Base-by-base conservation (phyloP, 345 rosid genomes). In the Gossypium bickii region DNA sequence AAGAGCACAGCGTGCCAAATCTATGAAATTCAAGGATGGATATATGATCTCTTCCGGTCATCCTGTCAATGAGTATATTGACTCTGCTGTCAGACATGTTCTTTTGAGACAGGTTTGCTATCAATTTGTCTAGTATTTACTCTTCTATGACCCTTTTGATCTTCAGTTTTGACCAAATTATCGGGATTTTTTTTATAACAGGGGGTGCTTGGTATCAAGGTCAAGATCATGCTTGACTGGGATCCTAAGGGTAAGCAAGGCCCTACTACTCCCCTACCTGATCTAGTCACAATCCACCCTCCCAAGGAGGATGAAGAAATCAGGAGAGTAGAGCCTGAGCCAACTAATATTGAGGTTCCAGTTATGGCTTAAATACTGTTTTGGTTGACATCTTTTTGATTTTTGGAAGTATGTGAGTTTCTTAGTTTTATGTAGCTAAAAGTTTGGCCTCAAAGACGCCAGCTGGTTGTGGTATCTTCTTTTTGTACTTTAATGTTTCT, bases 21-120 rank as follows among this genome's bases (percentile, higher is more conserved):
- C 96, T 4, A 92, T 94, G 98, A 94, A 92, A 76, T 94, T 94
- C 78, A 92, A 90, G 86, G 98, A 94, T 67, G 97, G 98, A 8
- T 94, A 94, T 78, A 94, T 94, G 98, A 89, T 90, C 48, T 94
- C 98, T 24, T 90, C 98, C 17, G 98, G 98, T 41, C 97, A 92
- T 65, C 97, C 98, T 0, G 90, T 89, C 9, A 89, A 94, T 18
- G 97, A 94, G 44, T 94, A 92, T 73, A 90, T 92, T 18, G 97
- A 94, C 78, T 86, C 97, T n/a, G 97, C 97, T 5, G 94, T 94
- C 51, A 85, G 94, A 66, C 98, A 92, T 45, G 97, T 94, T 65
- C 89, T 94, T 1, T 80, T 94, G 79, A 82, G 97, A 89, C 97
- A 92, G 97, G 98, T 93, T 51, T 61, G 78, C 38, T 4, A 4